Evolutionary conservation across 805 yeast species (phyloP), one percentile per base, ranked within the genome.

Genomic region (Ogataea methylovora): DNA sequence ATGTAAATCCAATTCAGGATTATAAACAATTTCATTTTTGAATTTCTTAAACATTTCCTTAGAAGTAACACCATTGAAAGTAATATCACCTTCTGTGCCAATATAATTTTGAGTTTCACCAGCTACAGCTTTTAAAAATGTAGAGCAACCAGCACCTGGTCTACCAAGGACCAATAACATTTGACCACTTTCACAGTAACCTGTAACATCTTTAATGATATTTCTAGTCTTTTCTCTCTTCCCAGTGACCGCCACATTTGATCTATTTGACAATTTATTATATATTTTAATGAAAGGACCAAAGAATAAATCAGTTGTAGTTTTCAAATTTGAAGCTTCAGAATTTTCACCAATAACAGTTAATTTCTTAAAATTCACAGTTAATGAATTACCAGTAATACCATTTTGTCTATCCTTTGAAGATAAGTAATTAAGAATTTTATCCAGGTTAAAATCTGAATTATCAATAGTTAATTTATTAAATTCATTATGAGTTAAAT

Each of bases 71-170:
- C 77, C 76, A 48, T 69, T 74, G 40, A 69, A 74, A 4, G 56
- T 46, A 30, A 72, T 52, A 2, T 51, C 56, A 47, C 72, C 74
- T 20, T 52, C 51, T 8, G 57, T 58, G 12, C 53, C 51, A 7
- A 53, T 47, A 37, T 63, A 58, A 23, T 63, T 65, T 24, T 49
- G 43, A 6, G 58, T 61, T 48, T 69, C 71, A 52, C 73, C 73
- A n/a, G 71, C 51, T 12, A 67, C 21, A 35, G 60, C 48, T 40
- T 67, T 67, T 39, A 75, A 51, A 17, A 75, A 56, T 6, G 80
- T 71, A 4, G 82, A 72, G 46, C 80, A 73, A 39, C 82, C 82
- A 27, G 81, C 74, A 49, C 80, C 80, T 3, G 82, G 81, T 54
- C 71, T 63, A 45, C 75, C 76, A 24, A 70, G 52, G 14, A 70